Conservation (phyloP, 1,284 basidiomycete genomes). For the Kalmanozyma brasiliensis region DNA sequence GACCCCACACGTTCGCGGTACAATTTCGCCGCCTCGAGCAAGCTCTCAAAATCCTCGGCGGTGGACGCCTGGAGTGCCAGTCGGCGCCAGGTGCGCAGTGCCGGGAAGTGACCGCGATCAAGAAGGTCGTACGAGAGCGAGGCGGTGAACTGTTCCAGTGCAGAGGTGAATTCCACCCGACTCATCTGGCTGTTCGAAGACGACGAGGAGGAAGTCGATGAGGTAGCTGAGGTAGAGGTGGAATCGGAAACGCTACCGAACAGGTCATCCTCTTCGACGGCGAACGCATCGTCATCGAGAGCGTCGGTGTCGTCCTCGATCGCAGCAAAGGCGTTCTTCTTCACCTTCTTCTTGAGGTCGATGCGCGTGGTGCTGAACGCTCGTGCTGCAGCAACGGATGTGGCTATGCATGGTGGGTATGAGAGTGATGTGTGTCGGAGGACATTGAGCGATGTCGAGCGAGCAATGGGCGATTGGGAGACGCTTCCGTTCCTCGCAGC, state of each 20-base stretch:
- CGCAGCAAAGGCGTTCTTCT: slow-evolving; percentile 23
- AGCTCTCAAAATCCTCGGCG: slow-evolving; percentile 10
- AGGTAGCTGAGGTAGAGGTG: not conserved
- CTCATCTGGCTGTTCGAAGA: no score
- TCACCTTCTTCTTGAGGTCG: slow-evolving; percentile 35
- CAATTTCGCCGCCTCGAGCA: slow-evolving; percentile 27
- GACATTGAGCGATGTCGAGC: slow-evolving; percentile 1
- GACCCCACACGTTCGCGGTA: slow-evolving; percentile 39
- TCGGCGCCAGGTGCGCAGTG: slow-evolving; percentile 11
- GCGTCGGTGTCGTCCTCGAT: slow-evolving; percentile 21
- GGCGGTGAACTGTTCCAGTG: slow-evolving; percentile 8
- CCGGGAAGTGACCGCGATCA: slow-evolving; percentile 21
- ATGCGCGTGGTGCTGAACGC: slow-evolving; percentile 15
- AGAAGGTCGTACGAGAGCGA: slow-evolving; percentile 20
- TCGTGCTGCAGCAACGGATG: not conserved
- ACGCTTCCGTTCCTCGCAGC: slow-evolving; percentile 7
- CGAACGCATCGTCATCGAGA: slow-evolving; percentile 11
- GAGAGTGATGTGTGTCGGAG: not conserved
- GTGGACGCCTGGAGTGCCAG: slow-evolving; percentile 14
- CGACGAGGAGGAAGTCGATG: slow-evolving; percentile 5
- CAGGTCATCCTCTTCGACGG: slow-evolving; percentile 34
- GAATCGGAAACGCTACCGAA: slow-evolving; percentile 23
- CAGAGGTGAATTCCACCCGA: slow-evolving; percentile 19
- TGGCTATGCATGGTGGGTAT: not conserved
- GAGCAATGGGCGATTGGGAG: not conserved